These are phyloP conservation scores for Fonticula alba DNA, from an alignment of 78 protist species.

Conservation along the genomic window DNA sequence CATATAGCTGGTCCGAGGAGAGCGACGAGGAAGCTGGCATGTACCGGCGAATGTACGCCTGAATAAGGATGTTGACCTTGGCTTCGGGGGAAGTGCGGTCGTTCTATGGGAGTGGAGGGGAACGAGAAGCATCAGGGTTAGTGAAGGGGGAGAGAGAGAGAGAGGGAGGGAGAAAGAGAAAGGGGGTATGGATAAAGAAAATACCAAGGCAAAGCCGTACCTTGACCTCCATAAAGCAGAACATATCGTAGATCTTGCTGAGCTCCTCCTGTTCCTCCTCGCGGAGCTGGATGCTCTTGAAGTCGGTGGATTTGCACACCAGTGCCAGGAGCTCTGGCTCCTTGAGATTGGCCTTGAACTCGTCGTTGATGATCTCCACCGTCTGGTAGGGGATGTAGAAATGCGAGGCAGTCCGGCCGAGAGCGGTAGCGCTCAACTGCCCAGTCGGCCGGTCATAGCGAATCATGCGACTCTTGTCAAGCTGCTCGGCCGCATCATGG, in stretches of 20 bases:
- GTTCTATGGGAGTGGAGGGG: not conserved
- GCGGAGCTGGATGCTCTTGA: constrained; percentile 53
- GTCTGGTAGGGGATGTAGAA: constrained; percentile 68
- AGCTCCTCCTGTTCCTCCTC: constrained; percentile 76
- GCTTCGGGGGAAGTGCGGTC: too few relatives aligned
- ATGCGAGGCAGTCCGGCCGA: constrained; percentile 70
- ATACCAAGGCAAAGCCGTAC: too few relatives aligned
- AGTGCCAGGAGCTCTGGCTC: constrained; percentile 50
- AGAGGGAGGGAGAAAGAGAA: too few relatives aligned
- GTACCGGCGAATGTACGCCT: constrained; percentile 50
- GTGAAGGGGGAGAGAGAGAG: too few relatives aligned
- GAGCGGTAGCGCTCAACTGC: constrained; percentile 35
- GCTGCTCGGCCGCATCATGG: constrained; percentile 31
- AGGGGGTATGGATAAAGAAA: too few relatives aligned
- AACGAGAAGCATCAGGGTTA: not conserved
- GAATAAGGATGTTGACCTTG: constrained; percentile 61
- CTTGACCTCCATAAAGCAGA: constrained; percentile 1
- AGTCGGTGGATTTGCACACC: constrained; percentile 58
- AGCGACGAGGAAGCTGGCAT: constrained; percentile 48
- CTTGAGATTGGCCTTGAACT: constrained; percentile 9
- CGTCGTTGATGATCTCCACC: constrained; percentile 41
- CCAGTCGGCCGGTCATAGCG: constrained; percentile 54
- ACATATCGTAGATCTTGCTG: constrained; percentile 10
- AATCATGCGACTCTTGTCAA: constrained; percentile 57
- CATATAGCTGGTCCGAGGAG: constrained; percentile 53